Conservation (phyloP, 2,329 filamentous ascomycete species). For the Diaporthe sp. region DNA sequence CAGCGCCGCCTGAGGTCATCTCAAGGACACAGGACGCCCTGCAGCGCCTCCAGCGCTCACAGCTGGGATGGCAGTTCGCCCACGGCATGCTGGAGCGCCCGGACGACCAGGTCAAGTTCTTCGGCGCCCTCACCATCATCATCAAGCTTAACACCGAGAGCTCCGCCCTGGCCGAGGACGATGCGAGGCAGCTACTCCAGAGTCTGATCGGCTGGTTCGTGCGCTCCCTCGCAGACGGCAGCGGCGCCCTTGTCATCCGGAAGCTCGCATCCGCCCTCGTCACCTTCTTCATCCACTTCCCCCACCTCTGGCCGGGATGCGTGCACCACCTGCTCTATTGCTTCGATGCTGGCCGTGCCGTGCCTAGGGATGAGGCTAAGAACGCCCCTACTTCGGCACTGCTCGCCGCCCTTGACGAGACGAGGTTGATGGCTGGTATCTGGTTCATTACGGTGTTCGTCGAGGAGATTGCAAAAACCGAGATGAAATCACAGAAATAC, state of each 20-base stretch:
- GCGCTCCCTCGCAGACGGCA: constrained; percentile 60
- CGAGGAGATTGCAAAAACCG: constrained; percentile 75
- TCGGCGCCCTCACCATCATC: constrained; percentile 91
- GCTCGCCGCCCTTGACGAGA: constrained; percentile 56
- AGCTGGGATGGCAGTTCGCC: constrained; percentile 87
- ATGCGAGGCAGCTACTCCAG: constrained; percentile 68
- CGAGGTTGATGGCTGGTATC: constrained; percentile 66
- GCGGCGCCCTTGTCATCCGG: constrained; percentile 71
- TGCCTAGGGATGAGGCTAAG: constrained; percentile 60
- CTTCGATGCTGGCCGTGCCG: constrained; percentile 57
- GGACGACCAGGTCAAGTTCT: constrained; percentile 86
- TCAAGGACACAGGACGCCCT: constrained; percentile 75
- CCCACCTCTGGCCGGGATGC: constrained; percentile 73
- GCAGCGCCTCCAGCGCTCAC: constrained; percentile 80
- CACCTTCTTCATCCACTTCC: constrained; percentile 79
- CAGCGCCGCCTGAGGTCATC: constrained; percentile 59
- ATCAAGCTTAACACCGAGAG: constrained; percentile 93
- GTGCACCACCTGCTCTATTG: constrained; percentile 72
- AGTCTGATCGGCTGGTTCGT: constrained; percentile 73
- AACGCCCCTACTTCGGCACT: constrained; percentile 55
- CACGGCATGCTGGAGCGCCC: constrained; percentile 76
- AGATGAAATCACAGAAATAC: constrained; percentile 68
- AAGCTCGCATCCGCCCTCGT: constrained; percentile 84
- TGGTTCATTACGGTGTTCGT: constrained; percentile 74
- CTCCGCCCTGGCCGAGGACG: constrained; percentile 63